Evolutionary conservation across 768 basidiomycete genomes (phyloP).

Genomic region (Lactifluus echinatus): DNA sequence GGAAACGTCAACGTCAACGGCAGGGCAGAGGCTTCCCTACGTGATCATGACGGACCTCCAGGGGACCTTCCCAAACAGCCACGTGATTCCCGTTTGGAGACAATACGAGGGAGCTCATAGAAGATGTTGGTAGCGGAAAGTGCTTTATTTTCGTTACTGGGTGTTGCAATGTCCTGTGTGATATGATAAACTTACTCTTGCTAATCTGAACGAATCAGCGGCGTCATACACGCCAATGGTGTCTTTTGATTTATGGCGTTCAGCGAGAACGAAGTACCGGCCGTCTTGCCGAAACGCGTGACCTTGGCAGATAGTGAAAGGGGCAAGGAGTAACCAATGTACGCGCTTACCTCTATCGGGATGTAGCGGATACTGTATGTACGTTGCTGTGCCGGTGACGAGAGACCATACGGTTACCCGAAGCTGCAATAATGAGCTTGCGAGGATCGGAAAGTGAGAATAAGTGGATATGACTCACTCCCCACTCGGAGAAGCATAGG

Average conservation of each 20-base stretch:
- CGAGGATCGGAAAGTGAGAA: background rate
- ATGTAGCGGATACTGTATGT: constrained; percentile 81
- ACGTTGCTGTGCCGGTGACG: constrained; percentile 60
- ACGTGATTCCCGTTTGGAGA: constrained; percentile 72
- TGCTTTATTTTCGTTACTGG: constrained; percentile 43
- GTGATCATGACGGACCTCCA: constrained; percentile 48
- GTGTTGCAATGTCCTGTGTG: background rate
- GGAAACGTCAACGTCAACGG: background rate
- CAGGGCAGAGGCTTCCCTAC: background rate
- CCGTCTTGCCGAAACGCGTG: constrained; percentile 75
- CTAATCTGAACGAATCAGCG: constrained; percentile 56
- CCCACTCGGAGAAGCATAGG: constrained; percentile 89
- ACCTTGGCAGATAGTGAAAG: constrained; percentile 34
- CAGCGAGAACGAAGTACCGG: constrained; percentile 77
- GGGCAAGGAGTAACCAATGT: background rate
- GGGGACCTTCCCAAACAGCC: constrained; percentile 75
- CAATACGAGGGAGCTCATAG: constrained; percentile 59
- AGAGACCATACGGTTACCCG: constrained; percentile 84
- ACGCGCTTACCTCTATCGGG: constrained; percentile 56
- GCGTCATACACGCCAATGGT: constrained; percentile 80
- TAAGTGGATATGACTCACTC: constrained; percentile 46
- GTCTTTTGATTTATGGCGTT: constrained; percentile 86
- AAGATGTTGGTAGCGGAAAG: constrained; percentile 69
- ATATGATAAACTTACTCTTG: constrained; percentile 44
- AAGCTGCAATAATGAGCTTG: constrained; percentile 39